phyloP scores from a whole-genome alignment of 306 rosid genomes.

The Luffa acutangula region DNA sequence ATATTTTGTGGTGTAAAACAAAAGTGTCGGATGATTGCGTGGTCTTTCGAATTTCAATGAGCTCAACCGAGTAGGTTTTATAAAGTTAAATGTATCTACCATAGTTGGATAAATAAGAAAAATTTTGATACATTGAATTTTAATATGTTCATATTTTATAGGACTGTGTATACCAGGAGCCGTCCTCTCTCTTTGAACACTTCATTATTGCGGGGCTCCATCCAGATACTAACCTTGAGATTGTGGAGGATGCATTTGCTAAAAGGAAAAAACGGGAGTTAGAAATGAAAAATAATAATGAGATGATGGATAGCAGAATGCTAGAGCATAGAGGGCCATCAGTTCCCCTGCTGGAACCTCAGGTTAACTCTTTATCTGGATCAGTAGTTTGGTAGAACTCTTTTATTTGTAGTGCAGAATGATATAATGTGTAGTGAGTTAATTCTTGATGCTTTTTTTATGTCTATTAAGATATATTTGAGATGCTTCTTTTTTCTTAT shows the following conservation, averaged over 20 bases:
- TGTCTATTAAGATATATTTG: background rate
- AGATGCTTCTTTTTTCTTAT: background rate
- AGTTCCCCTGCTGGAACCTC: slow-evolving; percentile 70
- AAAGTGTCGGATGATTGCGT: background rate
- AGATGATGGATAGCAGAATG: slow-evolving; percentile 29
- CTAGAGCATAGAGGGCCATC: slow-evolving; percentile 38
- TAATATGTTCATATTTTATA: slow-evolving; percentile 10
- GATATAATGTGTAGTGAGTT: background rate
- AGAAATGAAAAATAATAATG: slow-evolving; percentile 33
- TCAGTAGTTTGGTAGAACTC: slow-evolving; percentile 2
- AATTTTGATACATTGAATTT: background rate
- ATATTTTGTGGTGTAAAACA: background rate
- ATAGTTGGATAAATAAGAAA: background rate
- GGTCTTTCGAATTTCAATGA: background rate
- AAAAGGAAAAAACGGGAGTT: slow-evolving; percentile 65
- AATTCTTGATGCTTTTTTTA: background rate
- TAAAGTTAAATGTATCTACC: background rate
- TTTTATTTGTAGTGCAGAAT: background rate
- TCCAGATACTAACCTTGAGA: slow-evolving; percentile 68
- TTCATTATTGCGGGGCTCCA: slow-evolving; percentile 86
- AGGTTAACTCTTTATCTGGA: slow-evolving; percentile 42
- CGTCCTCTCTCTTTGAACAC: slow-evolving; percentile 82
- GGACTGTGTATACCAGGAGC: slow-evolving; percentile 60
- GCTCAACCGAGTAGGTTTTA: background rate
- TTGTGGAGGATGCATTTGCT: slow-evolving; percentile 57